Percentiles rank a stretch among this genome's conserved stretches.
These are phyloP conservation scores for Yamadazyma oceani DNA, from an alignment of 1,139 yeast genomes.

Conservation along the genomic window DNA sequence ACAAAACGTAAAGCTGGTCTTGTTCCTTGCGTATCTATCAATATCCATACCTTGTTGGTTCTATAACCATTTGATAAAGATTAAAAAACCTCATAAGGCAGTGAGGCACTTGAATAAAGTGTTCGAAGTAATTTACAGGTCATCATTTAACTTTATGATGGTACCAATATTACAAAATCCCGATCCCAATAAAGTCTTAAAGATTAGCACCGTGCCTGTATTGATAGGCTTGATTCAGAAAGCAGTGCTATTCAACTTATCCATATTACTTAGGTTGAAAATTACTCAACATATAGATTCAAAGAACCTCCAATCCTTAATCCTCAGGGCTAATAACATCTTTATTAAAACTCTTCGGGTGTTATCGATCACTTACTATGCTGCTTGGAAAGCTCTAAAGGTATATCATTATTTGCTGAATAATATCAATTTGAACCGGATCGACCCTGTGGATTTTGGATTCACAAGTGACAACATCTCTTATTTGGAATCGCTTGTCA, in stretches of 20 bases:
- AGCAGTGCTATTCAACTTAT: slow-evolving; percentile 2
- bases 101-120: slow-evolving; percentile 6
- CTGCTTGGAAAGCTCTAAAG: slow-evolving; percentile 5
- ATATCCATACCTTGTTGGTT: slow-evolving; percentile 4
- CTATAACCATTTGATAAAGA: slow-evolving; percentile 5
- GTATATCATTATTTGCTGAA: slow-evolving; percentile 3
- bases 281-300: neutral
- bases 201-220: slow-evolving; percentile 4
- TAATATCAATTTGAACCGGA: neutral
- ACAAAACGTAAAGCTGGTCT: slow-evolving; percentile 6
- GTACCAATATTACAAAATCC: slow-evolving; percentile 1
- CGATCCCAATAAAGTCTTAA: slow-evolving; percentile 1
- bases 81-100: slow-evolving; percentile 8
- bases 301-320: slow-evolving; percentile 2
- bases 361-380: slow-evolving; percentile 1
- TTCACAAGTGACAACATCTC: slow-evolving; percentile 8
- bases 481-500: slow-evolving; percentile 1
- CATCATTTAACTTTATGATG: slow-evolving; percentile 5
- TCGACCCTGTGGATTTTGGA: slow-evolving; percentile 4
- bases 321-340: slow-evolving; percentile 4
- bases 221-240: slow-evolving; percentile 5
- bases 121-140: slow-evolving; percentile 3
- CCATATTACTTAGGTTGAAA: slow-evolving; percentile 7
- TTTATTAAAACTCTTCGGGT: slow-evolving; percentile 4
- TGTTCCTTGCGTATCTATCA: slow-evolving; percentile 1